Base-by-base conservation (phyloP, 139 green algal species). In the Dunaliella sp. region DNA sequence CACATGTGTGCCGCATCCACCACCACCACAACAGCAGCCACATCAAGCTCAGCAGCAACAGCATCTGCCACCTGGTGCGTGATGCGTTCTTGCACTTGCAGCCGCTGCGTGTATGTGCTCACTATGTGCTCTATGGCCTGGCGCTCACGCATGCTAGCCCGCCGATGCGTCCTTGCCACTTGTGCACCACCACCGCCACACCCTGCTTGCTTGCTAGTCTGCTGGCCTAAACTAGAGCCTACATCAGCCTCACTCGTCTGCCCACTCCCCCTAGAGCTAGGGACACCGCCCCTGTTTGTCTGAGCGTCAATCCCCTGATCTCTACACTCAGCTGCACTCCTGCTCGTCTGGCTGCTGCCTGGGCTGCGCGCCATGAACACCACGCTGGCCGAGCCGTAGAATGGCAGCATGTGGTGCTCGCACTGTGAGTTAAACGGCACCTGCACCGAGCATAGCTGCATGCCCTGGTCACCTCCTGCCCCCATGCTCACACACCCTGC, bases 331-430 rank as follows among this genome's bases (percentile, higher is more conserved):
- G 7, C 7, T n/a, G n/a, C n/a, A n/a, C n/a, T n/a, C n/a, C n/a
- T n/a, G n/a, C n/a, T n/a, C n/a, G n/a, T n/a, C n/a, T n/a, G n/a
- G n/a, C n/a, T n/a, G n/a, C n/a, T n/a, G n/a, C n/a, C n/a, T n/a
- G n/a, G n/a, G 7, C 16, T 7, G 7, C 16, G 48, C 48, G 31
- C 31, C 34, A 93, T 12, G 81, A 92, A 93, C 3, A 88, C 90
- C 30, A 98, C 85, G 35, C 92, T 76, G 3, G 95, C 84, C 0
- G 12, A 81, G 72, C 97, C 97, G 81, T 98, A 95, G 59, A 99
- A 99, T 0, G 97, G 97, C 85, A 99, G 92, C 91, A 99, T 93
- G 88, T 99, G 97, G 92, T 99, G 97, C 90, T 99, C 97, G 87
- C 97, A 99, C 86, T 96, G 93, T 7, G 95, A 96, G n/a, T 83